Base-by-base conservation (phyloP, 495 filamentous ascomycete species). In the Trichoderma virens region DNA sequence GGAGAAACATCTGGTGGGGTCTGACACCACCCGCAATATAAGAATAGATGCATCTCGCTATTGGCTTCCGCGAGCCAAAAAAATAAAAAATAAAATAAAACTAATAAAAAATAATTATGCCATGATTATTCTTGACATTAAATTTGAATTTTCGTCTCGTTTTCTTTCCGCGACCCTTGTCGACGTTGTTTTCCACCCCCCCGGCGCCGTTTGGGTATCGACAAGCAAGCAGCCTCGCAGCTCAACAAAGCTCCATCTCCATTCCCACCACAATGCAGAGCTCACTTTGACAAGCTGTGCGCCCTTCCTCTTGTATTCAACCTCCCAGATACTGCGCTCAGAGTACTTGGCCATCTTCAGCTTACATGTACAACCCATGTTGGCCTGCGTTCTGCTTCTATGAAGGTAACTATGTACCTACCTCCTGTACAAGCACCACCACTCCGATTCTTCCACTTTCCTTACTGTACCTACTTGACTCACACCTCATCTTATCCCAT, bases 181-280 rank as follows among this genome's bases (percentile, higher is more conserved):
- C 30, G 20, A 5, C 59, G 13, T 8, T 20, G 6, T 56, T 56
- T 56, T 56, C 28, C 32, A 35, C 32, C 32, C 32, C 20, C 51
- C 25, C 7, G 51, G 51, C 27, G 51, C 51, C 51, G 51, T n/a
- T 56, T 56, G 51, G 51, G 51, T 56, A 56, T 16, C 51, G 51
- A 56, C 5, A n/a, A n/a, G 11, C 23, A 28, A 27, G 51, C 51
- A 28, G 51, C 51, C 32, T 35, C 11, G 5, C 32, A 35, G 32
- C 11, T 11, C 4, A 35, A 35, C 5, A 11, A 35, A 5, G 32
- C 32, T 35, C 32, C 11, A 5, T 11, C 32, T n/a, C n/a, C n/a
- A n/a, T n/a, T n/a, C n/a, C n/a, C n/a, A n/a, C n/a, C n/a, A n/a
- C n/a, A n/a, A n/a, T n/a, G n/a, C n/a, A n/a, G n/a, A n/a, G n/a